Percentiles rank a stretch among this genome's conserved stretches.
These are phyloP conservation scores for Alloteropsis angusta DNA, from an alignment of 202 grass and related monocot species.

Conservation along the genomic window DNA sequence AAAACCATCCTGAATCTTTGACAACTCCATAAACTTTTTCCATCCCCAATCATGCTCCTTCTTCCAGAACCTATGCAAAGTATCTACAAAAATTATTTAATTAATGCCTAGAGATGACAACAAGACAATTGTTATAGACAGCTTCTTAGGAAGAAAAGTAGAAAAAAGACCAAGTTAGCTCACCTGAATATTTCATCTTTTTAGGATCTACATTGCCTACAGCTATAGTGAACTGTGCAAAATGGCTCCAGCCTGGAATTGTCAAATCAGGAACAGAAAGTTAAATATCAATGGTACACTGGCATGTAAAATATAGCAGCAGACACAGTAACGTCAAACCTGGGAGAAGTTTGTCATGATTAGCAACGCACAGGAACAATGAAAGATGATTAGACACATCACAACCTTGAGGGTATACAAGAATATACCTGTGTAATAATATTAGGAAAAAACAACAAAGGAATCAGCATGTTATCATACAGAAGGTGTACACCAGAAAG, in stretches of 20 bases:
- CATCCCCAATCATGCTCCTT: slow-evolving; percentile 98
- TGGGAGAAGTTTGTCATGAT: slow-evolving; percentile 96
- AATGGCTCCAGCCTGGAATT: slow-evolving; percentile 89
- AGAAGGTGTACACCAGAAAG: slow-evolving; percentile 16
- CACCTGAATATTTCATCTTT: slow-evolving; percentile 97
- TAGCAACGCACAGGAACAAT: slow-evolving; percentile 92
- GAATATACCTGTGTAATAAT: slow-evolving; percentile 73
- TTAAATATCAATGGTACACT: background rate
- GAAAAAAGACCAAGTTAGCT: slow-evolving; percentile 32
- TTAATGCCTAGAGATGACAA: slow-evolving; percentile 15
- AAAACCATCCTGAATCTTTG: slow-evolving; percentile 86
- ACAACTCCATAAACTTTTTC: slow-evolving; percentile 95
- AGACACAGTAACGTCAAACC: slow-evolving; percentile 44
- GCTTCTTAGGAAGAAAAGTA: slow-evolving; percentile 25
- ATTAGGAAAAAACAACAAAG: background rate
- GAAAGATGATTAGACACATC: slow-evolving; percentile 97
- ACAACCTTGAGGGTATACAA: slow-evolving; percentile 95
- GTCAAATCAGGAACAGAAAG: slow-evolving; percentile 19
- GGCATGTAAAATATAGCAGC: slow-evolving; percentile 17
- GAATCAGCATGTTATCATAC: background rate
- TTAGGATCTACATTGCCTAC: slow-evolving; percentile 93
- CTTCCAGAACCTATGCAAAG: slow-evolving; percentile 91
- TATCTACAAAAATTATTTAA: slow-evolving; percentile 62
- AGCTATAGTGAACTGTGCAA: slow-evolving; percentile 97
- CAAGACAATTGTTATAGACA: background rate